phyloP scores from a whole-genome alignment of 805 yeast species.

The Wickerhamiella qilinensis region DNA sequence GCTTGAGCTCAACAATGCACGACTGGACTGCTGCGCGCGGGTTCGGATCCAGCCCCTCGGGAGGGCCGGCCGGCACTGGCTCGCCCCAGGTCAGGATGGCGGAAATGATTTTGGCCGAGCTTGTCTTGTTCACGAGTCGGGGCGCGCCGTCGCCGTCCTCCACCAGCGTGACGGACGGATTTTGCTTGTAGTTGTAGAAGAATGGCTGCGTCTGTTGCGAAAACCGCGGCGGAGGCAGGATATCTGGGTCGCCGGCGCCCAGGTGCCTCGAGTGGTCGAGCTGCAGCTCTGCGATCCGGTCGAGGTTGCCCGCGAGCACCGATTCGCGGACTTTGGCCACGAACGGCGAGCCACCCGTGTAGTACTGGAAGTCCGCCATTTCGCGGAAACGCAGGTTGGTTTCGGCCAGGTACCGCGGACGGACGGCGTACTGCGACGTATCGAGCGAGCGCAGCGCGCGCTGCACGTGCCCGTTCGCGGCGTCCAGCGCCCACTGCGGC shows the following conservation, averaged over 20 bases:
- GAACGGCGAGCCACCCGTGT: slow-evolving; percentile 40
- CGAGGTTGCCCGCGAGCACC: slow-evolving; percentile 28
- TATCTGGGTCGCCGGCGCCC: slow-evolving; percentile 31
- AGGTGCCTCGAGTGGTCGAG: slow-evolving; percentile 12
- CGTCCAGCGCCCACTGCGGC: slow-evolving; percentile 16
- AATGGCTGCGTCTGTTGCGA: slow-evolving; percentile 64
- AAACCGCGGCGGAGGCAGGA: slow-evolving; percentile 79
- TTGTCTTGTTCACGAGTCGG: slow-evolving; percentile 19
- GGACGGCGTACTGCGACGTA: slow-evolving; percentile 28
- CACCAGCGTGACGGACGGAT: slow-evolving; percentile 38
- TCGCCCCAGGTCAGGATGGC: slow-evolving; percentile 22
- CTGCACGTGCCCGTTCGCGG: slow-evolving; percentile 27
- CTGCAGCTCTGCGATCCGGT: slow-evolving; percentile 26
- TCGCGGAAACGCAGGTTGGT: slow-evolving; percentile 64
- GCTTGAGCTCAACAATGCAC: slow-evolving; percentile 23
- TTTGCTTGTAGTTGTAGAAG: slow-evolving; percentile 61
- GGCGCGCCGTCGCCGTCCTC: slow-evolving; percentile 34
- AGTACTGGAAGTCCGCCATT: slow-evolving; percentile 73
- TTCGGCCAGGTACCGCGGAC: slow-evolving; percentile 53
- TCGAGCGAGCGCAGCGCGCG: slow-evolving; percentile 50
- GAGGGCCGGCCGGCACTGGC: slow-evolving; percentile 18
- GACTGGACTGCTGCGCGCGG: slow-evolving; percentile 26
- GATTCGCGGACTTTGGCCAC: slow-evolving; percentile 27
- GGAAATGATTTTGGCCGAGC: slow-evolving; percentile 19
- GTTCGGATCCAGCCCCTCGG: slow-evolving; percentile 25